Conservation (phyloP, 2,329 filamentous ascomycete genomes). For the Capronia coronata region DNA sequence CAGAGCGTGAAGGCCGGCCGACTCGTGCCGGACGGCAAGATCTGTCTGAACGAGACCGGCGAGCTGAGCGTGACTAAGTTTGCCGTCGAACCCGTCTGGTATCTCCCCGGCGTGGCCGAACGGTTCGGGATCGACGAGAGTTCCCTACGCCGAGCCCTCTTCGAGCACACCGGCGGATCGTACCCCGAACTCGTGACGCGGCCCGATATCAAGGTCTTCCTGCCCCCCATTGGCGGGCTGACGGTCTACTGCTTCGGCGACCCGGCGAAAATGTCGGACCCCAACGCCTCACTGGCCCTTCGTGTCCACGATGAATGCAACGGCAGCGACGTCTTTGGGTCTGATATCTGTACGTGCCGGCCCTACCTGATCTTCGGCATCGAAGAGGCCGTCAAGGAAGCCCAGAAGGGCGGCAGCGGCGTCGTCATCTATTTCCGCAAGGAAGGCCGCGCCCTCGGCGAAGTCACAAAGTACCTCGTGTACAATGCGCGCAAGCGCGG, state of each 20-base stretch:
- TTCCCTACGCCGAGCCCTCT: constrained; percentile 74
- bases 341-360: constrained; percentile 88
- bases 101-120: constrained; percentile 79
- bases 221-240: constrained; percentile 89
- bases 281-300: constrained; percentile 70
- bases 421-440: constrained; percentile 99
- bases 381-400: constrained; percentile 94
- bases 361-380: constrained; percentile 97
- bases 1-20: constrained; percentile 76
- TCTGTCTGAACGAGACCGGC: constrained; percentile 76
- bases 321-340: constrained; percentile 94
- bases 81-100: constrained; percentile 91
- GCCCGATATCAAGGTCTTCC: constrained; percentile 87
- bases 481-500: constrained; percentile 46
- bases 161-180: constrained; percentile 91
- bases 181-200: constrained; percentile 96
- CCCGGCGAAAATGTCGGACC: constrained; percentile 86
- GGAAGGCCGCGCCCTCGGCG: constrained; percentile 86
- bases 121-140: constrained; percentile 93
- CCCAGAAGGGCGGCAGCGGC: constrained; percentile 85
- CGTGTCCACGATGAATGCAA: constrained; percentile 89
- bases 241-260: constrained; percentile 98
- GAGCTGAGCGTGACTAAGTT: constrained; percentile 94
- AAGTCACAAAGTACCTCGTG: constrained; percentile 85
- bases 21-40: constrained; percentile 74